These are phyloP conservation scores for Acer saccharum DNA, from an alignment of 345 rosid species.

Conservation along the genomic window DNA sequence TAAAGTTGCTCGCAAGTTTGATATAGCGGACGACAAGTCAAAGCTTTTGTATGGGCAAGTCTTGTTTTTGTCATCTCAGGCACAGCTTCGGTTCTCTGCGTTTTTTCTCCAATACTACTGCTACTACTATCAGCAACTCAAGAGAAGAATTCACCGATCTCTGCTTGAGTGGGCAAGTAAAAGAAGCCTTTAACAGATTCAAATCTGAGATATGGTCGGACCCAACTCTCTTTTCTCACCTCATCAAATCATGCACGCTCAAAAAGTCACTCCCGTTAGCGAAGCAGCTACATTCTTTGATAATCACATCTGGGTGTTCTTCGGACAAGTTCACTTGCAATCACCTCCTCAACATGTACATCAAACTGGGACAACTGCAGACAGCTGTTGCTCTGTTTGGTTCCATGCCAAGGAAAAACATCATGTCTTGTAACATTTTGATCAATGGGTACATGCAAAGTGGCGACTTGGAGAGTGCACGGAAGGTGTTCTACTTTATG, in stretches of 20 bases:
- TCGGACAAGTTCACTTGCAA: constrained; percentile 63
- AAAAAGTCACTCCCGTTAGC: constrained; percentile 37
- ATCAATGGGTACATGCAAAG: constrained; percentile 46
- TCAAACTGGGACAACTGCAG: constrained; percentile 55
- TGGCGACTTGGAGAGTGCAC: constrained; percentile 55
- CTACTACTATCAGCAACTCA: constrained; percentile 6
- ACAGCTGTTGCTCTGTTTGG: constrained; percentile 47
- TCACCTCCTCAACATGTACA: constrained; percentile 75
- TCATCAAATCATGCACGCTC: constrained; percentile 53
- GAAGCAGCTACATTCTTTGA: constrained; percentile 69
- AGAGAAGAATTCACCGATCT: constrained; percentile 37
- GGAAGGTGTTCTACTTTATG: constrained; percentile 70
- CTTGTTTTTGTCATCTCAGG: constrained; percentile 1
- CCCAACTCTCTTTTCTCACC: constrained; percentile 55
- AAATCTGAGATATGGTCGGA: constrained; percentile 55
- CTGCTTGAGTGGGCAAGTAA: constrained; percentile 58
- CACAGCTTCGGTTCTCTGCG: constrained; percentile 9
- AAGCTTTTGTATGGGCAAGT: constrained; percentile 23
- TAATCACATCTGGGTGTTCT: constrained; percentile 66
- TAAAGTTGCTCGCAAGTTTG: neutral
- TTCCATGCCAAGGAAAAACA: constrained; percentile 51
- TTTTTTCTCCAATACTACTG: constrained; percentile 30
- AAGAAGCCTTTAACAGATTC: constrained; percentile 57
- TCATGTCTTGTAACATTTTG: constrained; percentile 79
- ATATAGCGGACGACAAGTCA: neutral